Conservation (phyloP, 176 grass and related monocot species). For the Hsuehochloa calcarea region DNA sequence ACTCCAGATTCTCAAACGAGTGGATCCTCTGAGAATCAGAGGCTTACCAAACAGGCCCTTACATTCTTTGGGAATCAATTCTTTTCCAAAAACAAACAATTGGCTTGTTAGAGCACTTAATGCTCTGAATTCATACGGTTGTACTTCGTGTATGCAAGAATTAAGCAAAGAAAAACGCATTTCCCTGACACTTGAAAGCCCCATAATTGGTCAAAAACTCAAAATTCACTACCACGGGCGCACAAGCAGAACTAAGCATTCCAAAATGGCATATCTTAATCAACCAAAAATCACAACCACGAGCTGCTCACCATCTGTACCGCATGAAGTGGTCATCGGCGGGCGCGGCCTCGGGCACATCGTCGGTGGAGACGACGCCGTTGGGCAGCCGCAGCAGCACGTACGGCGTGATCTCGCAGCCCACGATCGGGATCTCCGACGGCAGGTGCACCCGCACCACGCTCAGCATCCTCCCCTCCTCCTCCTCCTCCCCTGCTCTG, state of each 20-base stretch:
- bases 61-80: not conserved
- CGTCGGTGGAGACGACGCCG: slow-evolving; percentile 55
- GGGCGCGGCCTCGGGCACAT: slow-evolving; percentile 47
- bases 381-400: slow-evolving; percentile 72
- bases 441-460: slow-evolving; percentile 88
- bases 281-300: not conserved
- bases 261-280: not conserved
- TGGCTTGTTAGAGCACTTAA: not conserved
- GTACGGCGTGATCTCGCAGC: slow-evolving; percentile 99
- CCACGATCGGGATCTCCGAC: slow-evolving; percentile 99
- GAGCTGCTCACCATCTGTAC: slow-evolving; percentile 79
- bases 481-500: slow-evolving; percentile 32
- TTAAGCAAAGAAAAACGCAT: not conserved
- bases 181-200: not conserved
- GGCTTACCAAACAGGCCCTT: not conserved
- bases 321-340: slow-evolving; percentile 76
- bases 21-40: too few relatives aligned
- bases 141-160: not conserved
- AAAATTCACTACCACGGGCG: slow-evolving; percentile 2
- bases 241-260: slow-evolving; percentile 18
- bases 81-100: not conserved
- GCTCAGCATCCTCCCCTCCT: slow-evolving; percentile 73
- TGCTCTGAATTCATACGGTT: not conserved
- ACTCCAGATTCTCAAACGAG: too few relatives aligned
- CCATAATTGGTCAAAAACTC: slow-evolving; percentile 18